phyloP scores from a whole-genome alignment of 345 rosid species.

The Raphanus sativus region DNA sequence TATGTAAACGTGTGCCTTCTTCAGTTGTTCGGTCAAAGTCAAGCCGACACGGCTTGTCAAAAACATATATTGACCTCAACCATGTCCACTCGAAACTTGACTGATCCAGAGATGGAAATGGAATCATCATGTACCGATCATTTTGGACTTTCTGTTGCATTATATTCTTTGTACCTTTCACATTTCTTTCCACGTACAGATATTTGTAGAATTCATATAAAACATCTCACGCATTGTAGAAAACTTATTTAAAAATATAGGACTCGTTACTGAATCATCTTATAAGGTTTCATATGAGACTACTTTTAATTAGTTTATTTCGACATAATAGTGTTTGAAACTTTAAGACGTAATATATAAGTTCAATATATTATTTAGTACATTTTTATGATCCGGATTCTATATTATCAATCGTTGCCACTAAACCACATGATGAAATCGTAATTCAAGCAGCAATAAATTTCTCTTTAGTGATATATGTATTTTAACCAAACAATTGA shows the following conservation, averaged over 20 bases:
- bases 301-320: no score
- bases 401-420: no score
- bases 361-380: no score
- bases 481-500: background rate
- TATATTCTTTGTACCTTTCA: constrained; percentile 18
- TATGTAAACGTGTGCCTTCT: constrained; percentile 18
- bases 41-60: constrained; percentile 38
- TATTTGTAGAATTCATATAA: background rate
- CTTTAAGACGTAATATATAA: no score
- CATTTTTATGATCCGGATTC: no score
- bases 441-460: no score
- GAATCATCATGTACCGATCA: constrained; percentile 1
- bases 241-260: background rate
- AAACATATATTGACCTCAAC: constrained; percentile 9
- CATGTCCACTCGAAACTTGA: constrained; percentile 20
- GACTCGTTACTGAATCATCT: no score
- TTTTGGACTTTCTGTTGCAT: constrained; percentile 13
- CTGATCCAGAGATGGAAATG: background rate
- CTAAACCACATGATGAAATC: no score
- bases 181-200: background rate
- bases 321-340: no score
- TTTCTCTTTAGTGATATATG: no score
- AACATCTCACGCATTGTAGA: background rate
- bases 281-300: no score
- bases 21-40: constrained; percentile 37